phyloP scores from a whole-genome alignment of 768 basidiomycete genomes.

The Sutorius australiensis region DNA sequence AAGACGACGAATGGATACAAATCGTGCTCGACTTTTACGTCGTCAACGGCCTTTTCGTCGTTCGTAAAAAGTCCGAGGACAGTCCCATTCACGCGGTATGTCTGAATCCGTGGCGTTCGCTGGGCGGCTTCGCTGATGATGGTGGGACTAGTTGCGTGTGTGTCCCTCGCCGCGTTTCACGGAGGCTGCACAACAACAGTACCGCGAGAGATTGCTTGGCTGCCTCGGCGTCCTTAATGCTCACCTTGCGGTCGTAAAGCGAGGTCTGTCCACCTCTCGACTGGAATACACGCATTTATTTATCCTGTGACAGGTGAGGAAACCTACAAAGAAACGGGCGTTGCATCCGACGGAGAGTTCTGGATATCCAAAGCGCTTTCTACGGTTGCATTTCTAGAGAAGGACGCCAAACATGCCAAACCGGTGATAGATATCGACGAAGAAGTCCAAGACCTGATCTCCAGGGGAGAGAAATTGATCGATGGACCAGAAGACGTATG shows the following conservation, averaged over 20 bases:
- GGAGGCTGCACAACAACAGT: slow-evolving; percentile 62
- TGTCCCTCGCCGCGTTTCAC: slow-evolving; percentile 68
- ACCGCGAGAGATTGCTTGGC: slow-evolving; percentile 65
- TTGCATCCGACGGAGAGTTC: slow-evolving; percentile 68
- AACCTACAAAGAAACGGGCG: slow-evolving; percentile 51
- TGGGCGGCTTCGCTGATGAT: background rate
- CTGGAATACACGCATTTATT: background rate
- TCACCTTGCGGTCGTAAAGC: slow-evolving; percentile 48
- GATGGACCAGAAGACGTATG: slow-evolving; percentile 45
- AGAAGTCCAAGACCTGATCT: slow-evolving; percentile 46
- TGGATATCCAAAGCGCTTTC: slow-evolving; percentile 71
- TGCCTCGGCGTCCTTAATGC: slow-evolving; percentile 72
- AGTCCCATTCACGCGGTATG: slow-evolving; percentile 57
- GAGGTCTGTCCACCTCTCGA: slow-evolving; percentile 37
- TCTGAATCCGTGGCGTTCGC: slow-evolving; percentile 4
- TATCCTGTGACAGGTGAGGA: slow-evolving; percentile 37
- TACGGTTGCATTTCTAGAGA: slow-evolving; percentile 53
- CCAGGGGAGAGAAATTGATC: slow-evolving; percentile 42
- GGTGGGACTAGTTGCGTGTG: slow-evolving; percentile 43
- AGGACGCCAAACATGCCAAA: slow-evolving; percentile 65
- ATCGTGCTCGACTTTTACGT: slow-evolving; percentile 76
- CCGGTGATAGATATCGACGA: slow-evolving; percentile 51
- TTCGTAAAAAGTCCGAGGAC: slow-evolving; percentile 71
- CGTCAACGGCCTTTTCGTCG: slow-evolving; percentile 75
- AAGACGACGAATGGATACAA: slow-evolving; percentile 74